phyloP scores from a whole-genome alignment of 1,284 basidiomycete species.

The Prillingera fragicola region DNA sequence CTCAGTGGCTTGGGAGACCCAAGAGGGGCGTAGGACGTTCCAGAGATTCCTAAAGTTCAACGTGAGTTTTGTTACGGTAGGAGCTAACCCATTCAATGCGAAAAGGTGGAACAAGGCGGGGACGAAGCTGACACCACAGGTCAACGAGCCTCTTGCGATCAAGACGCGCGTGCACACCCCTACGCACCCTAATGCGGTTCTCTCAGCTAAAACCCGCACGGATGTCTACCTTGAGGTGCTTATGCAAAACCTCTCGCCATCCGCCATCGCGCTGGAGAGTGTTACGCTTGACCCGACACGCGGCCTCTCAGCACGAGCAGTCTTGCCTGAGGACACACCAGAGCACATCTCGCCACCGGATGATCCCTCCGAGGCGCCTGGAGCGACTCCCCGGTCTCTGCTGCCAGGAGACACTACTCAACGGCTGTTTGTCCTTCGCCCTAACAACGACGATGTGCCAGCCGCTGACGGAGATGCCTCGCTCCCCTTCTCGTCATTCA shows the following conservation, averaged over 20 bases:
- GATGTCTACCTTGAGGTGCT: slow-evolving; percentile 82
- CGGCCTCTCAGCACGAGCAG: slow-evolving; percentile 23
- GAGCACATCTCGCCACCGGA: too few species aligned
- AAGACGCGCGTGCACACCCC: slow-evolving; percentile 79
- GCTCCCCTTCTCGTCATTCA: slow-evolving; percentile 48
- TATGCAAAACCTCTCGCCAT: slow-evolving; percentile 73
- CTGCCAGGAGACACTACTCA: slow-evolving; percentile 75
- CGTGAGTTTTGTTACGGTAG: slow-evolving; percentile 54
- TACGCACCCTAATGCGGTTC: slow-evolving; percentile 62
- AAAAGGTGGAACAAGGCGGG: neutral
- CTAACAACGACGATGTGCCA: slow-evolving; percentile 4
- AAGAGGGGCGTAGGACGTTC: slow-evolving; percentile 66
- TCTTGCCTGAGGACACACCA: too few species aligned
- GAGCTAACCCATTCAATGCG: too few species aligned
- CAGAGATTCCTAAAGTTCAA: slow-evolving; percentile 84
- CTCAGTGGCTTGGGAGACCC: slow-evolving; percentile 46
- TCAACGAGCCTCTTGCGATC: slow-evolving; percentile 78
- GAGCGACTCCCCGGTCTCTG: slow-evolving; percentile 53
- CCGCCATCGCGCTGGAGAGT: slow-evolving; percentile 67
- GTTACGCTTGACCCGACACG: slow-evolving; percentile 65
- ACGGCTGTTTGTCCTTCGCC: slow-evolving; percentile 75
- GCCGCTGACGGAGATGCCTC: neutral
- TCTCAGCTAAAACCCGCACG: slow-evolving; percentile 60
- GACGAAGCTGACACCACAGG: slow-evolving; percentile 50
- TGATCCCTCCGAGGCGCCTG: slow-evolving; percentile 24